These are phyloP conservation scores for Conringia planisiliqua DNA, from an alignment of 345 rosid genomes.

Conservation along the genomic window DNA sequence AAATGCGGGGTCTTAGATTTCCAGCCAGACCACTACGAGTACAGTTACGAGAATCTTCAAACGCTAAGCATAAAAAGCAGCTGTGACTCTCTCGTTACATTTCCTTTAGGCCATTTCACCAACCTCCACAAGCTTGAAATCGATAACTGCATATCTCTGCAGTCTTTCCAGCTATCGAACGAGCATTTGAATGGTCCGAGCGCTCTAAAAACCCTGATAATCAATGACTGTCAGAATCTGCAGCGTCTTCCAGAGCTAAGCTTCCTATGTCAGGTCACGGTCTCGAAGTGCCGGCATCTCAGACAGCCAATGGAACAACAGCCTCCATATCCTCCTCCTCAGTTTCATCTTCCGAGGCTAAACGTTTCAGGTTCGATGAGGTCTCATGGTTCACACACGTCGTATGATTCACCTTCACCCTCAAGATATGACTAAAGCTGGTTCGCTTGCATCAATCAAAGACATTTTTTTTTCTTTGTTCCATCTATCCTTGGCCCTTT, in stretches of 20 bases:
- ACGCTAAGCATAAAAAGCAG: constrained; percentile 23
- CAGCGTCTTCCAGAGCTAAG: constrained; percentile 16
- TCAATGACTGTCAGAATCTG: constrained; percentile 34
- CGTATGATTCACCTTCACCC: constrained; percentile 19
- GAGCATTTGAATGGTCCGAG: constrained; percentile 2
- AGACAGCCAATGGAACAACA: constrained; percentile 15
- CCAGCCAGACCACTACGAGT: constrained; percentile 18
- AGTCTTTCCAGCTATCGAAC: constrained; percentile 7
- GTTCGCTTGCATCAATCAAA: neutral
- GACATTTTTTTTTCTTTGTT: neutral
- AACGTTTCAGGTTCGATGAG: constrained; percentile 13
- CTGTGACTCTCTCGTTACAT: constrained; percentile 31
- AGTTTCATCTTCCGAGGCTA: constrained; percentile 9
- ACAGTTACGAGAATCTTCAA: constrained; percentile 27
- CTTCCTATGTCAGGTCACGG: constrained; percentile 6
- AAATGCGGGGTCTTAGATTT: constrained; percentile 25
- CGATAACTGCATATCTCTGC: constrained; percentile 27
- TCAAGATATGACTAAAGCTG: constrained; percentile 23
- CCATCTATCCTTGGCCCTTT: neutral
- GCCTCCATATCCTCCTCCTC: constrained; percentile 3
- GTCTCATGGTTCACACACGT: constrained; percentile 26
- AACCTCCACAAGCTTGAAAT: constrained; percentile 30
- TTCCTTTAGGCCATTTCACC: constrained; percentile 26
- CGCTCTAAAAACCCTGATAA: constrained; percentile 21
- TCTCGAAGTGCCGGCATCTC: constrained; percentile 28